Evolutionary conservation across 1,139 yeast genomes (phyloP), one percentile per base, ranked within the genome.

Genomic region (Pichia sp.): DNA sequence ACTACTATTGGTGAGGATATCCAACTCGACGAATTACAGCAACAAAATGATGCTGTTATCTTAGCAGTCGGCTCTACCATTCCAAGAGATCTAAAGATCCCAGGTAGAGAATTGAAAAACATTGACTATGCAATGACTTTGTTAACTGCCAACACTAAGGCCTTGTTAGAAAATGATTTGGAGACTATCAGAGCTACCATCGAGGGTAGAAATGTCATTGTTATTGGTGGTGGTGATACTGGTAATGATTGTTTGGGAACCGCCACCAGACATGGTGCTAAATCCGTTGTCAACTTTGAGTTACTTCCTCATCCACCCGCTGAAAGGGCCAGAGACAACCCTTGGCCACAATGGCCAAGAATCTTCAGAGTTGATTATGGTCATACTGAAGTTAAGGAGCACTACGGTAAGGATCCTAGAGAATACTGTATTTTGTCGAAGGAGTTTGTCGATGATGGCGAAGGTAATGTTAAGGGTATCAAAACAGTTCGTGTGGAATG

Each of bases 281-380:
- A 87, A 69, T 86, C 96, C n/a, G 96, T 93, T 51, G 80, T 87
- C 60, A 93, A 93, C 78, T 93, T 93, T 70, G 99, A 93, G 74
- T 78, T 93, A 67, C 77, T 93, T 64, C 99, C 99, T 56, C 83
- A 85, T 65, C 99, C 99, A 58, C 90, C 97, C 47, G 77, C 79
- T 41, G 78, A 81, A 55, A 83, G 98, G 71, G 87, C 93, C 52
- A 87, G 84, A 73, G 97, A 93, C 73, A 93, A 93, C 72, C 99
- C 99, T 72, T 93, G 99, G 99, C 99, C 99, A 53, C 99, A 93
- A 74, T 93, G 98, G 98, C 98, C 99, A 61, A 82, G 96, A 70
- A 82, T 93, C 66, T 91, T 93, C 85, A 83, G 98, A 68, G 96
- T 93, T 55, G 99, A 93, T 74, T 93, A 93, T 67, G 99, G 99